A percentile compares a stretch with the other conserved stretches of the same genome.
These are phyloP conservation scores for Micromonas pusilla DNA, from an alignment of 139 green algal genomes.

Conservation along the genomic window DNA sequence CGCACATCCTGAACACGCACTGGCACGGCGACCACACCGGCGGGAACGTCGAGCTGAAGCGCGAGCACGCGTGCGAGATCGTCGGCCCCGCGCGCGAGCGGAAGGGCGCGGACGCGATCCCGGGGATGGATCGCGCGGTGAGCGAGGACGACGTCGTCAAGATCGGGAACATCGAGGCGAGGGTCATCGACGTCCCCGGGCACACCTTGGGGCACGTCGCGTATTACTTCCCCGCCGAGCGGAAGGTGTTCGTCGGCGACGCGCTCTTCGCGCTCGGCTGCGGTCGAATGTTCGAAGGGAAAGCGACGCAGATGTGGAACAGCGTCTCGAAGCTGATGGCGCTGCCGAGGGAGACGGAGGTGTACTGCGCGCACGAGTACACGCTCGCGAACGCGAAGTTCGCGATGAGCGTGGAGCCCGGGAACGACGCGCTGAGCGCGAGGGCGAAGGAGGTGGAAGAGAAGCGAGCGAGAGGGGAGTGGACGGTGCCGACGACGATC, in stretches of 20 bases:
- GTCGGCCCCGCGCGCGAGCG: background rate
- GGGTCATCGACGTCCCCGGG: conserved; percentile 44
- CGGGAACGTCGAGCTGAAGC: conserved; percentile 43
- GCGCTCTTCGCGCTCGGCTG: conserved; percentile 32
- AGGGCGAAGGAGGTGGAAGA: conserved; percentile 27
- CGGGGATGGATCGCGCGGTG: background rate
- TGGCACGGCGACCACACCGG: conserved; percentile 46
- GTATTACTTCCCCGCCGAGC: conserved; percentile 25
- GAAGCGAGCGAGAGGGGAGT: conserved; percentile 22
- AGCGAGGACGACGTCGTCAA: conserved; percentile 26
- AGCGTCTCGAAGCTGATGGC: conserved; percentile 35
- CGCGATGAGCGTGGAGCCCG: conserved; percentile 38
- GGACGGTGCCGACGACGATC: conserved; percentile 39
- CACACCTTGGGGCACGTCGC: conserved; percentile 41
- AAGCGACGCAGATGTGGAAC: conserved; percentile 42
- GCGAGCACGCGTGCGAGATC: background rate
- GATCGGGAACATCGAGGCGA: conserved; percentile 31
- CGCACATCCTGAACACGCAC: conserved; percentile 46
- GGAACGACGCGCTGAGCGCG: conserved; percentile 34
- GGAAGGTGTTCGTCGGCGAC: conserved; percentile 31
- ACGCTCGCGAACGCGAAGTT: conserved; percentile 46
- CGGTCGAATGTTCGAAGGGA: conserved; percentile 32
- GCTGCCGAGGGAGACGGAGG: conserved; percentile 34
- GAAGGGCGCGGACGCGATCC: background rate
- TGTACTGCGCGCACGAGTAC: conserved; percentile 53